A percentile compares a stretch with the other conserved stretches of the same genome.
These are phyloP conservation scores for Trypanosoma theileri DNA, from an alignment of 208 protist species.

Conservation along the genomic window DNA sequence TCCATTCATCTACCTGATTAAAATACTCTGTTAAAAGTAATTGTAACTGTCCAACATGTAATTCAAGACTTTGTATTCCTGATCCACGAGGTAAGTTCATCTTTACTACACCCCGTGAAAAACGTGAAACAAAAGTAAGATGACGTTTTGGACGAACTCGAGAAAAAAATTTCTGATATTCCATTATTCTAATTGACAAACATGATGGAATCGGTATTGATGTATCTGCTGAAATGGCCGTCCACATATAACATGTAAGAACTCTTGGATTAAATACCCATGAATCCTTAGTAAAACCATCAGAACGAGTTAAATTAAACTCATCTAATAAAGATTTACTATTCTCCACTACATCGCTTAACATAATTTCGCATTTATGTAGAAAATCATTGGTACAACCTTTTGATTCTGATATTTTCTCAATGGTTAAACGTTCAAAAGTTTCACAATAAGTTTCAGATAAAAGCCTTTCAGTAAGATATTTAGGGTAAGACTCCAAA, in stretches of 20 bases:
- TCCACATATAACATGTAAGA: constrained; percentile 30
- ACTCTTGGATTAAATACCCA: constrained; percentile 22
- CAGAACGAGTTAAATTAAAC: constrained; percentile 10
- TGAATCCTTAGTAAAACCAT: background rate
- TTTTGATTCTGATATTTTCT: constrained; percentile 19
- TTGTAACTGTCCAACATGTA: constrained; percentile 21
- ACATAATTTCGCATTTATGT: constrained; percentile 26
- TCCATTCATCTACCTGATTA: constrained; percentile 39
- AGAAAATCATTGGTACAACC: constrained; percentile 29
- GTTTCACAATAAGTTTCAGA: constrained; percentile 19
- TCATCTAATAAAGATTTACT: constrained; percentile 6
- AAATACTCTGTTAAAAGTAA: constrained; percentile 37
- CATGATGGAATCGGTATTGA: constrained; percentile 10
- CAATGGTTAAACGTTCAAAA: constrained; percentile 19
- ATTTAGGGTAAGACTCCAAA: constrained; percentile 28
- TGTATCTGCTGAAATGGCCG: constrained; percentile 5
- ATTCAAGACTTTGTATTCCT: constrained; percentile 17
- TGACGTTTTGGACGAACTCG: constrained; percentile 21
- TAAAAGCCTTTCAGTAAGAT: constrained; percentile 20
- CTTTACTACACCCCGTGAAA: constrained; percentile 23
- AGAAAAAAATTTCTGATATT: constrained; percentile 26
- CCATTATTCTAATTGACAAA: constrained; percentile 5
- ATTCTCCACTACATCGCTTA: constrained; percentile 23
- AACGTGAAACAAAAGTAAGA: constrained; percentile 17
- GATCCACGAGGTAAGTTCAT: constrained; percentile 15